phyloP scores from a whole-genome alignment of 2,329 filamentous ascomycete species.

The Tolypocladium inflatum region DNA sequence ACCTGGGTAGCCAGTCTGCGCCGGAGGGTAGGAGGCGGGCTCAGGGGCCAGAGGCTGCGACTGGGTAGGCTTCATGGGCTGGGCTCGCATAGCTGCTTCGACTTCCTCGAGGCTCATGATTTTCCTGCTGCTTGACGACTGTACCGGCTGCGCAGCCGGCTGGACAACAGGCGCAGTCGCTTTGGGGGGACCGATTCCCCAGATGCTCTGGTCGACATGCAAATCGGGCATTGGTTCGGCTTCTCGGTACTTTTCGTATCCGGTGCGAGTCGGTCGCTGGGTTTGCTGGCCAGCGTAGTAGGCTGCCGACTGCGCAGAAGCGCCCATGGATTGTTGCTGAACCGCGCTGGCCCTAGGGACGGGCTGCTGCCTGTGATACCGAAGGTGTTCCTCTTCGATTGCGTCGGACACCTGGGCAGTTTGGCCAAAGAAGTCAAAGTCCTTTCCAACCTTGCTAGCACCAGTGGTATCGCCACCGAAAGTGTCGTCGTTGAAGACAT shows the following conservation, averaged over 20 bases:
- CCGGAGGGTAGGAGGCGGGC: conserved; percentile 17
- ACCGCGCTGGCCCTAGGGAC: conserved; percentile 26
- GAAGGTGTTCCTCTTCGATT: conserved; percentile 83
- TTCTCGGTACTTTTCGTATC: conserved; percentile 87
- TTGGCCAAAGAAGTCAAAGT: conserved; percentile 94
- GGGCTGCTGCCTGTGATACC: conserved; percentile 68
- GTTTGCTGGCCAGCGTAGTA: conserved; percentile 29
- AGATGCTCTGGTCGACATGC: conserved; percentile 86
- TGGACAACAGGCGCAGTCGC: conserved; percentile 21
- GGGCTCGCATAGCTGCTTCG: conserved; percentile 79
- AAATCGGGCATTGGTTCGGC: conserved; percentile 80
- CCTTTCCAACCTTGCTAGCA: conserved; percentile 60
- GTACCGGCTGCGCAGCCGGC: conserved; percentile 11
- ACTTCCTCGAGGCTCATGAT: conserved; percentile 96
- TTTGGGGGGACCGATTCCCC: conserved; percentile 62
- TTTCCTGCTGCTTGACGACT: conserved; percentile 46
- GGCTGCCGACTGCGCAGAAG: conserved; percentile 17
- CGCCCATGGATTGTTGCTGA: conserved; percentile 25
- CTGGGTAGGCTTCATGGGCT: conserved; percentile 43
- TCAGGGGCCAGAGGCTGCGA: conserved; percentile 23
- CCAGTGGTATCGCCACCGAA: conserved; percentile 48
- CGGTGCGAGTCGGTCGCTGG: conserved; percentile 59
- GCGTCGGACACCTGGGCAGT: conserved; percentile 80
- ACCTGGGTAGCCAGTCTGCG: conserved; percentile 12
- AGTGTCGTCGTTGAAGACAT: conserved; percentile 95